Base-by-base conservation (phyloP, 176 grass and related monocot genomes). In the Oryza nivara region DNA sequence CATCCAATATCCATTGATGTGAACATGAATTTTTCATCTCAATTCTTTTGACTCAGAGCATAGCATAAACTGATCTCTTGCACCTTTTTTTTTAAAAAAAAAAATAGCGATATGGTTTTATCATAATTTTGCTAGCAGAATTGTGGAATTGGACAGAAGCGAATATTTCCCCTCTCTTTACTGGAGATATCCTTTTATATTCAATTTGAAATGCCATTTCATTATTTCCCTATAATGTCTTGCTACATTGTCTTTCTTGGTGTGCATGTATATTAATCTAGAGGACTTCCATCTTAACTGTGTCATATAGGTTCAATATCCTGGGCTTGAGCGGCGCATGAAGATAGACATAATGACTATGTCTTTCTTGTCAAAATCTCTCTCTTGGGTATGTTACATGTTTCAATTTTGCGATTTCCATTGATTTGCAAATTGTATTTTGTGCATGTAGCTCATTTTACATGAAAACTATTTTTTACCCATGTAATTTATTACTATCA, bases 281-380 rank as follows among this genome's bases (percentile, higher is more conserved):
- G 23, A 72, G 56, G 38, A 75, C 58, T 82, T 56, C 82, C 43
- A 67, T 46, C 32, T 45, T 65, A 82, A 73, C 73, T 64, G 67
- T 89, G 67, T 73, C 60, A 51, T 82, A n/a, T 90, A 98, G 95
- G 92, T 98, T 67, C 89, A 98, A 28, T 95, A 98, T 88, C 95
- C 95, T 88, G 95, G 95, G 76, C 81, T 98, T 79, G 95, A 98
- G 91, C 84, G 77, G 80, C 83, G 85, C 72, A 93, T 98, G 95
- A 95, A 98, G 82, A 80, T 98, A 86, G 95, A 98, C 90, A 91
- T 98, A 70, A 86, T 88, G 85, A 95, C 92, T 52, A 98, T 98
- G 92, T 65, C 85, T 58, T 77, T 98, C 82, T 76, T 98, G 81
- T 95, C 95, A 87, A 98, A 93, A 82, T 82, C 74, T 66, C 88